Percentiles rank a stretch among this genome's conserved stretches.
These are phyloP conservation scores for Plasmodium gonderi DNA, from an alignment of 169 alveolate genomes.

Conservation along the genomic window DNA sequence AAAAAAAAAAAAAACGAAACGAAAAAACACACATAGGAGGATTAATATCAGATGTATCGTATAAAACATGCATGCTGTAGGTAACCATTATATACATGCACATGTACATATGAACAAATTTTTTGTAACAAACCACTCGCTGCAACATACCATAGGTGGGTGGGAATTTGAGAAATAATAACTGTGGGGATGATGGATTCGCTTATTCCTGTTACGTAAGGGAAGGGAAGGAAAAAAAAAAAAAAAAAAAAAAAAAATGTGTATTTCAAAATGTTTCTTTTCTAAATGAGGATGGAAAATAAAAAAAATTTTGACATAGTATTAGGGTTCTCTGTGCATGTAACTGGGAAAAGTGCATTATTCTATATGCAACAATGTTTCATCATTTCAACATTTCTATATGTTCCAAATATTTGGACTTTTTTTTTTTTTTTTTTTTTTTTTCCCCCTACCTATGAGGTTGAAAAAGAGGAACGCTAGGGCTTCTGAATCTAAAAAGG, in stretches of 20 bases:
- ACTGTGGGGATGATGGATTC: slow-evolving; percentile 74
- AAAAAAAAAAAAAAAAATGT: not conserved
- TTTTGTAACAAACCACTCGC: not conserved
- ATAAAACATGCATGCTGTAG: not conserved
- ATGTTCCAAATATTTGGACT: not conserved
- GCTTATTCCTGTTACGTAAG: slow-evolving; percentile 69
- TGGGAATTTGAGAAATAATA: slow-evolving; percentile 71
- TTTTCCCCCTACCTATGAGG: slow-evolving; percentile 20
- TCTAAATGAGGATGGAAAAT: not conserved
- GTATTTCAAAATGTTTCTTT: not conserved
- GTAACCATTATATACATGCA: not conserved
- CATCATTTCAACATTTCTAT: too few species aligned
- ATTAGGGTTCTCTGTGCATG: not conserved
- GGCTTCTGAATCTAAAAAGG: slow-evolving; percentile 47
- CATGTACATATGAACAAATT: not conserved
- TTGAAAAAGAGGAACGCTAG: slow-evolving; percentile 65
- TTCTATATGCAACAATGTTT: too few species aligned
- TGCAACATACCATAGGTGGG: slow-evolving; percentile 51
- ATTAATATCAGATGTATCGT: too few species aligned
- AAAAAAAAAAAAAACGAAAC: not conserved
- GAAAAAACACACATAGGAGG: not conserved
- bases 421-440: not conserved
- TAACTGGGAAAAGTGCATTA: not conserved
- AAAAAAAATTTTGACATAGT: not conserved
- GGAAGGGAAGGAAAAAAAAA: not conserved